Evolutionary conservation across 768 basidiomycete genomes (phyloP), one percentile per base, ranked within the genome.

Genomic region (Auricularia auricula-judae): DNA sequence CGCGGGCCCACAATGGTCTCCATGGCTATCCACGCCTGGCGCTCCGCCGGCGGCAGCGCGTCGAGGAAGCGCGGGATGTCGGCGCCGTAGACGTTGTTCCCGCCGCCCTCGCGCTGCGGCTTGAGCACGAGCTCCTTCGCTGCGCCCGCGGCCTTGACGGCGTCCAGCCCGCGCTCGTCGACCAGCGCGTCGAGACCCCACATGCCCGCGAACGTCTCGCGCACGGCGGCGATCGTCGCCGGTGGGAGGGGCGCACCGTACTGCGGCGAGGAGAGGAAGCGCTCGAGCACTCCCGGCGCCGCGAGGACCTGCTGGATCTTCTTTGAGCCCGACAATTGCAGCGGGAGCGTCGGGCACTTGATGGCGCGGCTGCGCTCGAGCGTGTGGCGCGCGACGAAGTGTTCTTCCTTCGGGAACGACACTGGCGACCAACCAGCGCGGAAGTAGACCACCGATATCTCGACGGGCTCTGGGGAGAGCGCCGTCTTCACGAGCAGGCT

Each of bases 71-170:
- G 67, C 0, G 90, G 91, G 61, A 98, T 96, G 60, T 86, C 85
- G 2, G 77, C 78, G 66, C 89, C 89, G 76, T 98, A 98, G 33
- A 98, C 82, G 70, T 99, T 99, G 70, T 98, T 97, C 7, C 96
- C 96, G 0, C 96, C 96, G 1, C 96, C 96, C 77, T 99, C 96
- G n/a, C 95, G 82, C 73, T 98, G 96, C 0, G 96, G 96, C 74
- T 99, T 99, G 60, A 99, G 81, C 2, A 98, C 96, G 34, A 93
- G 83, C 4, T 79, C 76, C 4, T 75, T 72, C 0, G 86, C 80
- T 0, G 91, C 89, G 56, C 80, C 77, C 33, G 70, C 68, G n/a
- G 86, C 78, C 1, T 79, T 82, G 4, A 82, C 82, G 56, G 74
- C 72, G 1, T 75, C 77, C 0, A 68, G 61, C 21, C 36, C 54